Evolutionary conservation across 192 early-diverging fungal species (phyloP).

Genomic region (Bifiguratus adelaidae): DNA sequence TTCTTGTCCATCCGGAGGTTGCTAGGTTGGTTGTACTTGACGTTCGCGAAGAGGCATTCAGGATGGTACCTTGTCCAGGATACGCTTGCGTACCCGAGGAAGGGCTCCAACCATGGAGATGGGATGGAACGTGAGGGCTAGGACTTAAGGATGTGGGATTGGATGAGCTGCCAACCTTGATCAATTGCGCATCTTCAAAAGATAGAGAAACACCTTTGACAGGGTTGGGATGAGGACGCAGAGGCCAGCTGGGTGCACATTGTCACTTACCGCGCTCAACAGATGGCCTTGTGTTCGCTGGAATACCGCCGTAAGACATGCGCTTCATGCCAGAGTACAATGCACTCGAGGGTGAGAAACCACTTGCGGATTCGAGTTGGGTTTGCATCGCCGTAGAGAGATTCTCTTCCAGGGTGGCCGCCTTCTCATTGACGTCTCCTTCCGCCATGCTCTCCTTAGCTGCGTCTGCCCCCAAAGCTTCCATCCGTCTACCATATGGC

Average conservation of each 20-base stretch:
- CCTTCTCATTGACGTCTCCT: conserved; percentile 17
- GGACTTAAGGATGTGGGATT: no score
- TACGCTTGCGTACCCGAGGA: no score
- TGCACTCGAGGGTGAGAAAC: no score
- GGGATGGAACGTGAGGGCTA: no score
- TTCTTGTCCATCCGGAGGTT: no score
- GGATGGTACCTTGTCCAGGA: no score
- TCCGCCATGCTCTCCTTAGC: conserved; percentile 7
- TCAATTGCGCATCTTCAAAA: conserved; percentile 48
- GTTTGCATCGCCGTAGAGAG: conserved; percentile 29
- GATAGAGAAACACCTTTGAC: conserved; percentile 25
- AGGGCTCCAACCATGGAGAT: no score
- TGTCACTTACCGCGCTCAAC: neutral
- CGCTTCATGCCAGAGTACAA: conserved; percentile 10
- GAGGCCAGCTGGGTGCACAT: neutral
- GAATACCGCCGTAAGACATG: conserved; percentile 21
- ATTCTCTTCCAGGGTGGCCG: conserved; percentile 24
- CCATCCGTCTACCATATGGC: conserved; percentile 16
- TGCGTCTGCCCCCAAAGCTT: conserved; percentile 8
- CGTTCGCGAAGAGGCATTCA: no score
- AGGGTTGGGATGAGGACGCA: neutral
- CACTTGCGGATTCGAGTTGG: conserved; percentile 1
- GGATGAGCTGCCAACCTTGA: conserved; percentile 24
- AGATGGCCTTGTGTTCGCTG: conserved; percentile 1
- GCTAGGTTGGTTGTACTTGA: no score